Percentiles rank a stretch among this genome's conserved stretches.
Evolutionary conservation across 75 land plant species (phyloP).

Genomic region (Cupressus sempervirens): DNA sequence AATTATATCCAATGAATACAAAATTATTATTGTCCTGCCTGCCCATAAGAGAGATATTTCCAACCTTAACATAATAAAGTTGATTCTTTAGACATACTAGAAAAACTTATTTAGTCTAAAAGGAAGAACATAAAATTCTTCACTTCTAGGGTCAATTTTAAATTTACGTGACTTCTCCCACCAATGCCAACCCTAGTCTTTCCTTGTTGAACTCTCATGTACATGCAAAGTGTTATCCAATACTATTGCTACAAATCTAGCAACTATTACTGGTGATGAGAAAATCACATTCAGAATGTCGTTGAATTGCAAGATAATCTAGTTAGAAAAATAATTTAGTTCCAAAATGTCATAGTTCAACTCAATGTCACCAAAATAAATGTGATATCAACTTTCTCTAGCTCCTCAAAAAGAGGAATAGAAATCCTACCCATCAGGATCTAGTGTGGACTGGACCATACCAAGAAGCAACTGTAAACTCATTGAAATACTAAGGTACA

Average conservation of each 20-base stretch:
- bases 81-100: constrained; percentile 42
- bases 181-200: constrained; percentile 79
- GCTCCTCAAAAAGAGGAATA: not conserved
- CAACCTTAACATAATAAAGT: not conserved
- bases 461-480: constrained; percentile 39
- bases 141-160: constrained; percentile 71
- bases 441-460: constrained; percentile 74
- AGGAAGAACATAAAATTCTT: constrained; percentile 86
- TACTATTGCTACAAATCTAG: constrained; percentile 53
- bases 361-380: not conserved
- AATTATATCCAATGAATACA: constrained; percentile 1
- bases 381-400: not conserved
- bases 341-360: not conserved
- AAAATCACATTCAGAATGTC: constrained; percentile 82
- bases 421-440: constrained; percentile 51
- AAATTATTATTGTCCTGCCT: not conserved
- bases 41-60: not conserved
- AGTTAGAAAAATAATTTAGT: not conserved
- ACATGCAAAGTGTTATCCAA: constrained; percentile 58
- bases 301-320: constrained; percentile 63
- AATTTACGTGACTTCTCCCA: constrained; percentile 79
- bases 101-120: constrained; percentile 83
- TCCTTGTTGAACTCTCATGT: constrained; percentile 40
- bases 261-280: constrained; percentile 73
- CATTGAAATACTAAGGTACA: constrained; percentile 81